Evolutionary conservation across 257 asterid species (phyloP).

Genomic region (Gentiana macrophylla): DNA sequence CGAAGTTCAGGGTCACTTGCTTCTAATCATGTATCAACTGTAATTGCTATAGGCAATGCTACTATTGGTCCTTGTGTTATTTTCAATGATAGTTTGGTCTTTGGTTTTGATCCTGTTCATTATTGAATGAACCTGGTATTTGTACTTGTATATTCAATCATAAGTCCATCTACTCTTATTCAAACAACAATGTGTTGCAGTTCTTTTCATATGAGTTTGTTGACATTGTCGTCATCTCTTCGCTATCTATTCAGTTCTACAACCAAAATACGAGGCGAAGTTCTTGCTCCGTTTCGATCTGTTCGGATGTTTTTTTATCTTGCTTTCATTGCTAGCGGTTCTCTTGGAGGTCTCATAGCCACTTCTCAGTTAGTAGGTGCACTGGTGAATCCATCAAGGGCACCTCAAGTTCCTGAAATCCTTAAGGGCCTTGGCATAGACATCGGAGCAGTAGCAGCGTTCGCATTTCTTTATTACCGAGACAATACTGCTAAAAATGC

Average conservation of each 20-base stretch:
- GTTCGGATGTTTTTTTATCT: slow-evolving; percentile 88
- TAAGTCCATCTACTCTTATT: slow-evolving; percentile 4
- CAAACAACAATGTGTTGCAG: slow-evolving; percentile 7
- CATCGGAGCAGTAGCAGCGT: slow-evolving; percentile 56
- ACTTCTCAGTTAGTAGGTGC: slow-evolving; percentile 54
- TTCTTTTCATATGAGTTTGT: slow-evolving; percentile 15
- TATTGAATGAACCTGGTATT: not conserved
- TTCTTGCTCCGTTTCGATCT: slow-evolving; percentile 83
- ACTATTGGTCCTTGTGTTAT: no score
- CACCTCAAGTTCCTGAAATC: slow-evolving; percentile 51
- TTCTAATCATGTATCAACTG: no score
- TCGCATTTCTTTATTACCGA: slow-evolving; percentile 71
- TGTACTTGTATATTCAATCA: not conserved
- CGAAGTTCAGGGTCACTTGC: no score
- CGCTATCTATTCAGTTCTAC: slow-evolving; percentile 54
- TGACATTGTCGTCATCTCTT: slow-evolving; percentile 18
- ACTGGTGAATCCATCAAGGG: slow-evolving; percentile 61
- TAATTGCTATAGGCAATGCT: no score
- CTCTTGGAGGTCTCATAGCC: slow-evolving; percentile 80
- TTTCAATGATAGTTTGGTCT: not conserved
- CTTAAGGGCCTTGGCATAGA: slow-evolving; percentile 69
- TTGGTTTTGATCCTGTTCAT: no score
- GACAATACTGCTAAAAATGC: slow-evolving; percentile 75
- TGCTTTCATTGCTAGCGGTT: slow-evolving; percentile 76
- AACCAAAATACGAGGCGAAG: slow-evolving; percentile 85